Evolutionary conservation across 441 rosid species (phyloP).

Genomic region (Lagerstroemia fauriei): DNA sequence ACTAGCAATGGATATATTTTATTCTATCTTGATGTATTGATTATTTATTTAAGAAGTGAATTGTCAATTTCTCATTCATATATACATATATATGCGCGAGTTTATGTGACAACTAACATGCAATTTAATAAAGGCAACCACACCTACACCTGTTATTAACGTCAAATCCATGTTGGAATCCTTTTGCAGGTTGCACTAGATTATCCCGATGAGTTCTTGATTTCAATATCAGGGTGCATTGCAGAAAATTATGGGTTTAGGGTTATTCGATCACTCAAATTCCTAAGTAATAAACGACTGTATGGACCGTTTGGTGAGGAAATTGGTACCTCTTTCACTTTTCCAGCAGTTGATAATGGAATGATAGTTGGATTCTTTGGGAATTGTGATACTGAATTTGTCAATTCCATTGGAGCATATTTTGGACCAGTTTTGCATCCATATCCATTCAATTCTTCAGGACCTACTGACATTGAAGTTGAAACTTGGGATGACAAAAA

Average conservation of each 20-base stretch:
- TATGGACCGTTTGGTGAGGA: slow-evolving; percentile 9
- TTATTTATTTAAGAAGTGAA: too few species aligned
- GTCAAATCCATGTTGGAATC: not conserved
- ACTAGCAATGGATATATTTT: too few species aligned
- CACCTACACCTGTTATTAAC: too few species aligned
- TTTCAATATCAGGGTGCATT: not conserved
- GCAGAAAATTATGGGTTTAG: too few species aligned
- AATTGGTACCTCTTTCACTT: not conserved
- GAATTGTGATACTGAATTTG: not conserved
- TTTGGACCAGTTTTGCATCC: not conserved
- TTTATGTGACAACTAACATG: too few species aligned
- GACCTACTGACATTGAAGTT: not conserved
- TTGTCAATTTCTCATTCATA: too few species aligned
- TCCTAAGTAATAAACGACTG: slow-evolving; percentile 14
- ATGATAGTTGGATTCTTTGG: slow-evolving; percentile 16
- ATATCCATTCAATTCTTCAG: not conserved
- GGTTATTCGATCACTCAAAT: slow-evolving; percentile 12
- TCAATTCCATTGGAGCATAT: slow-evolving; percentile 17
- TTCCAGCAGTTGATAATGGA: not conserved
- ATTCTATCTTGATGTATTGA: too few species aligned
- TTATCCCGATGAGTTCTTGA: slow-evolving; percentile 10
- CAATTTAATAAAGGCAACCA: not conserved
- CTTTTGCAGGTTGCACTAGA: not conserved
- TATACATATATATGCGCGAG: too few species aligned
- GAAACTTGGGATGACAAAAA: slow-evolving; percentile 16